Evolutionary conservation across 306 rosid genomes (phyloP).

Genomic region (Oxytropis ochrocephala): DNA sequence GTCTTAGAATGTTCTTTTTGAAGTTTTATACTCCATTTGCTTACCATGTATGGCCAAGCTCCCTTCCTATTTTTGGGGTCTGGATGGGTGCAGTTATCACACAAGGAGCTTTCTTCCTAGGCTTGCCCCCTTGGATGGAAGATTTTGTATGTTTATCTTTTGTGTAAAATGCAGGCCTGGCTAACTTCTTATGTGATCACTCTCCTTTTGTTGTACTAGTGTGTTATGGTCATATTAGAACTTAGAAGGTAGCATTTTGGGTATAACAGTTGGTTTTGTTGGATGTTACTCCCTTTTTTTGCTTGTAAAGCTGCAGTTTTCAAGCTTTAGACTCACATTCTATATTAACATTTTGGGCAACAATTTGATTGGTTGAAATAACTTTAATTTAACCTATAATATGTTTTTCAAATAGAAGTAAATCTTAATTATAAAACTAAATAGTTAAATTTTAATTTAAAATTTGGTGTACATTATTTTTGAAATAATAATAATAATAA

Average conservation of each 20-base stretch:
- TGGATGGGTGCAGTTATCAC: neutral
- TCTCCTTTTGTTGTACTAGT: neutral
- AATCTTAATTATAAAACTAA: no score
- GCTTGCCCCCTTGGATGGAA: neutral
- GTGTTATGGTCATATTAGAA: neutral
- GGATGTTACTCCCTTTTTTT: neutral
- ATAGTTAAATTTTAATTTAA: no score
- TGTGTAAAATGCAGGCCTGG: constrained; percentile 5
- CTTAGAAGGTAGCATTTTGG: neutral
- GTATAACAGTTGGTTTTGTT: neutral
- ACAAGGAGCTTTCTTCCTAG: neutral
- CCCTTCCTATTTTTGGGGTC: neutral
- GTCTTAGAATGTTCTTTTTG: neutral
- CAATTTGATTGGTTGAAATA: no score
- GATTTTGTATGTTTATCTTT: neutral
- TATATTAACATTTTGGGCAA: neutral
- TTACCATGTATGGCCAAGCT: neutral
- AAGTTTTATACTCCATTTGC: neutral
- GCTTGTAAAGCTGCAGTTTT: neutral
- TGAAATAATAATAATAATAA: no score
- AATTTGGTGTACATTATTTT: no score
- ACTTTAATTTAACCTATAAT: no score
- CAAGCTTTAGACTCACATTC: neutral
- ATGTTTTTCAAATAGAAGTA: no score
- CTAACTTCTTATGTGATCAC: neutral